Conservation (phyloP, 2,329 filamentous ascomycete species). For the Penicillium sp. region DNA sequence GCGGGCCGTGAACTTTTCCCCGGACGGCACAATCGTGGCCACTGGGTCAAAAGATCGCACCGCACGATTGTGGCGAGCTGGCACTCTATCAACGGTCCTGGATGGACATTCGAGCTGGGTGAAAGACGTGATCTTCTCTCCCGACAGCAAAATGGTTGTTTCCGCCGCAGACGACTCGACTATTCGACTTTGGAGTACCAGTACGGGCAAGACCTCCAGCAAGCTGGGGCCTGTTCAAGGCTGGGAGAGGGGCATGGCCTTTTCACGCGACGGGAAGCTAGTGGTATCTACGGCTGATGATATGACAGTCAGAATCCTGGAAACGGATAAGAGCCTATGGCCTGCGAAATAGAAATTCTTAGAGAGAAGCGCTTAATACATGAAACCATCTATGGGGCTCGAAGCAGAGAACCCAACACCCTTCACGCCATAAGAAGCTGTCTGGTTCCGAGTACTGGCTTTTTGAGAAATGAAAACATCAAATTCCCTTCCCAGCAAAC, state of each 20-base stretch:
- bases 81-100: constrained; percentile 3
- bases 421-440: neutral
- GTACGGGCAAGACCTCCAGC: constrained; percentile 1
- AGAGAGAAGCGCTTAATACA: neutral
- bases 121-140: constrained; percentile 10
- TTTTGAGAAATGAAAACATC: neutral
- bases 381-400: neutral
- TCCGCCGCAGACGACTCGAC: constrained; percentile 22
- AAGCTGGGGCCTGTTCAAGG: constrained; percentile 2
- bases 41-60: constrained; percentile 20
- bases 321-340: constrained; percentile 5
- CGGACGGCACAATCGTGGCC: constrained; percentile 26
- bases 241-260: constrained; percentile 7
- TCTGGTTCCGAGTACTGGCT: neutral
- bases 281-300: constrained; percentile 7
- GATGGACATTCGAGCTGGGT: constrained; percentile 9
- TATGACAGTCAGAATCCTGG: constrained; percentile 7
- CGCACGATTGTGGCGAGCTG: constrained; percentile 5
- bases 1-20: constrained; percentile 29
- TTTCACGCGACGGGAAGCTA: constrained; percentile 3
- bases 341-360: constrained; percentile 4
- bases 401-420: neutral
- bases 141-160: constrained; percentile 9
- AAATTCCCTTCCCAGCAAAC: neutral
- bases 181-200: constrained; percentile 27